Conservation (phyloP, 2,329 filamentous ascomycete genomes). For the Cyanodermella asteris region DNA sequence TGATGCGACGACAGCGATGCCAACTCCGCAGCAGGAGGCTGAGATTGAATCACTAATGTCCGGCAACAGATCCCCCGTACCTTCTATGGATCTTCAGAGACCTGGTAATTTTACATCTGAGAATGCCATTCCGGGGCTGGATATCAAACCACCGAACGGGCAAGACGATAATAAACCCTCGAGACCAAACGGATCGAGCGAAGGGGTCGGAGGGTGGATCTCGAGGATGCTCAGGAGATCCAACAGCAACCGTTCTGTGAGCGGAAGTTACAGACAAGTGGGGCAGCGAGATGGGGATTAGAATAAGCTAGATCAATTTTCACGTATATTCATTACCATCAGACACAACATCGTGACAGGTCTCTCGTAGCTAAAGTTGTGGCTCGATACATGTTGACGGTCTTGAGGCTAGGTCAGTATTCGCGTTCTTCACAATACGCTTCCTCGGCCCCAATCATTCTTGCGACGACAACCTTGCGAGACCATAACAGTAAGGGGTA, state of each 20-base stretch:
- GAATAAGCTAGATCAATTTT: slow-evolving; percentile 20
- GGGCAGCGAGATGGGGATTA: slow-evolving; percentile 17
- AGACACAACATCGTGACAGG: too few relatives aligned
- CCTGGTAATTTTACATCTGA: slow-evolving; percentile 30
- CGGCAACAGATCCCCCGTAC: slow-evolving; percentile 53
- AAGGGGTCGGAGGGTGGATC: slow-evolving; percentile 49
- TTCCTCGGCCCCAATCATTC: too few relatives aligned
- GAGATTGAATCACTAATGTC: slow-evolving; percentile 63
- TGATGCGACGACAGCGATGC: slow-evolving; percentile 65
- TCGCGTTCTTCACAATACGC: too few relatives aligned
- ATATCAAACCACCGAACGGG: slow-evolving; percentile 57
- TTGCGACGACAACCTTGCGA: too few relatives aligned
- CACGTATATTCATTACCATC: too few relatives aligned
- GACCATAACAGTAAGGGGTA: too few relatives aligned
- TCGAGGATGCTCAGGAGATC: slow-evolving; percentile 40
- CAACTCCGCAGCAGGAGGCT: slow-evolving; percentile 53
- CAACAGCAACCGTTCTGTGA: slow-evolving; percentile 14
- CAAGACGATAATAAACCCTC: slow-evolving; percentile 21
- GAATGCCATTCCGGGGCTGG: slow-evolving; percentile 54
- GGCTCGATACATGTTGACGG: too few relatives aligned
- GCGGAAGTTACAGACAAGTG: slow-evolving; percentile 10
- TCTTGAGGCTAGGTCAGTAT: too few relatives aligned
- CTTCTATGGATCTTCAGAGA: slow-evolving; percentile 49
- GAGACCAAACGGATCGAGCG: slow-evolving; percentile 14
- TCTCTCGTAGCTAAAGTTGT: too few relatives aligned